These are phyloP conservation scores for Eragrostis nindensis DNA, from an alignment of 176 grass and related monocot species.

Conservation along the genomic window DNA sequence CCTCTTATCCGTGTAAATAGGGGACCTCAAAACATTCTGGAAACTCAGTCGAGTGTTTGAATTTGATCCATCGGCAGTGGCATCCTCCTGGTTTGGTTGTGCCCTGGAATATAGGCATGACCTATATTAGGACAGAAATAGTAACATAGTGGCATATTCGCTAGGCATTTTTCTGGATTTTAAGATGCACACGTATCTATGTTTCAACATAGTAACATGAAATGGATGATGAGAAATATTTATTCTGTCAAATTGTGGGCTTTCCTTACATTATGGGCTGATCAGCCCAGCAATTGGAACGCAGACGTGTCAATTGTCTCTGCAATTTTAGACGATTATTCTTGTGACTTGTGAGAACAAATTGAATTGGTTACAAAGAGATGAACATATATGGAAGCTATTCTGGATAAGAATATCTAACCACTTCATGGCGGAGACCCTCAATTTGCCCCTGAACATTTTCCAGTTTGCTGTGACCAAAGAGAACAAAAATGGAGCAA, in stretches of 20 bases:
- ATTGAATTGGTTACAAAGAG: background rate
- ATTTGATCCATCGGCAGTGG: background rate
- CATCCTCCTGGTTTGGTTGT: background rate
- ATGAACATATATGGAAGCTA: background rate
- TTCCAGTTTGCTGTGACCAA: conserved; percentile 10
- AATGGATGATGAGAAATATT: background rate
- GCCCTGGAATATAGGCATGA: conserved; percentile 14
- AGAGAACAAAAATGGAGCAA: background rate
- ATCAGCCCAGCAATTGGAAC: background rate
- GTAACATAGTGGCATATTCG: background rate
- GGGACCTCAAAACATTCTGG: conserved; percentile 7
- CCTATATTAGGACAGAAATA: background rate
- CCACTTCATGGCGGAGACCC: conserved; percentile 14
- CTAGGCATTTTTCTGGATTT: conserved; percentile 9
- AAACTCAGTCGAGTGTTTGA: conserved; percentile 21
- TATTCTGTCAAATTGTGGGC: background rate
- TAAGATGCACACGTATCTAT: background rate
- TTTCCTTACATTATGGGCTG: background rate
- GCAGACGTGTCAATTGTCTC: background rate
- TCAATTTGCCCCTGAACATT: background rate
- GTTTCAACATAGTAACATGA: background rate
- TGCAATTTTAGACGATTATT: conserved; percentile 6
- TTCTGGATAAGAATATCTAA: background rate
- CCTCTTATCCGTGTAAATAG: conserved; percentile 37
- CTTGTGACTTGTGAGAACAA: background rate